Percentiles rank a stretch among this genome's conserved stretches.
Evolutionary conservation across 2,329 filamentous ascomycete genomes (phyloP).

Genomic region (Pseudogymnoascus sp.): DNA sequence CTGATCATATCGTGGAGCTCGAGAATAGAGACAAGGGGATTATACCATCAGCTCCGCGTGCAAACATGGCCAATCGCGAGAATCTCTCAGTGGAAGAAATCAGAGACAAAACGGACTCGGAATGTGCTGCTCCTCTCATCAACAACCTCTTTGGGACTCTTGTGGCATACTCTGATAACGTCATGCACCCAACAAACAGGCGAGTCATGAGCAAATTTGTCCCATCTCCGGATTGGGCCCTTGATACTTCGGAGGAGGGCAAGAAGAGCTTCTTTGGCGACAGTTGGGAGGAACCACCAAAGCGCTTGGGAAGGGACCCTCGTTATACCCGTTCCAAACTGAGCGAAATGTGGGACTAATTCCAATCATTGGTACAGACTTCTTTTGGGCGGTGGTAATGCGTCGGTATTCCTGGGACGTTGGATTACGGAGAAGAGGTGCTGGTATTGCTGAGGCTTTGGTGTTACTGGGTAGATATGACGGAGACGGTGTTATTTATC

Average conservation of each 20-base stretch:
- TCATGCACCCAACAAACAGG: conserved; percentile 11
- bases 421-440: neutral
- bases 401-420: neutral
- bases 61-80: conserved; percentile 5
- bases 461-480: neutral
- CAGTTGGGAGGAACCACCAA: conserved; percentile 14
- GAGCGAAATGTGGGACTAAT: conserved; percentile 13
- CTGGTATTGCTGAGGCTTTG: neutral
- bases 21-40: conserved; percentile 8
- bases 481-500: neutral
- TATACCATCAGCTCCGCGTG: neutral
- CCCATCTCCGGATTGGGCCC: conserved; percentile 16
- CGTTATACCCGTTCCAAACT: conserved; percentile 16
- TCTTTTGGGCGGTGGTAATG: neutral
- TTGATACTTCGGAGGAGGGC: conserved; percentile 21
- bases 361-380: neutral
- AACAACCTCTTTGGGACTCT: conserved; percentile 21
- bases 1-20: conserved; percentile 20
- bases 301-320: neutral
- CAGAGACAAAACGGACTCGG: conserved; percentile 17
- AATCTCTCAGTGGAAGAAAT: conserved; percentile 19
- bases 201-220: conserved; percentile 18
- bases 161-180: conserved; percentile 19
- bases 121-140: conserved; percentile 21
- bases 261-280: conserved; percentile 25